Base-by-base conservation (phyloP, 1,139 yeast species). In the Debaryomycetaceae sp. region DNA sequence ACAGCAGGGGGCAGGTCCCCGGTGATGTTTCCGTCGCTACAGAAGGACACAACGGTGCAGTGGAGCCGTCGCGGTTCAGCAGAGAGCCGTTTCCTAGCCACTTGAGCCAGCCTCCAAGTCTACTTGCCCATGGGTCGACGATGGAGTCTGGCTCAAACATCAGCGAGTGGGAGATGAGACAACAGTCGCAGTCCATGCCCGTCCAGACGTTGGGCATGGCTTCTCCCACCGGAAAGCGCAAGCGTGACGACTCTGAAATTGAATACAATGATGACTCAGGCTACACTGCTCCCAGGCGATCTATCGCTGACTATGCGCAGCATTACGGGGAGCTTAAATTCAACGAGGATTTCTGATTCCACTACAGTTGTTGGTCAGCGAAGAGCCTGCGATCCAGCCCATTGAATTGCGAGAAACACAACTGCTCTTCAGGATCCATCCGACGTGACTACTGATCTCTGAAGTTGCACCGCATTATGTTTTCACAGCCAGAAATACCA, bases 41-140 rank as follows among this genome's bases (percentile, higher is more conserved):
- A 20, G 46, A 40, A 38, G 43, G 48, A 34, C 20, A 43, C 20
- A 42, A 45, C 27, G 42, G 43, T 40, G 42, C 50, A 36, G 5
- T 11, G 8, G 14, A 47, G 43, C 13, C n/a, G 39, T 41, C 43
- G 8, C 22, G 33, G 11, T 39, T 38, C 36, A 39, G 43, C 34
- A 70, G 89, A 55, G 76, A 75, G 4, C 83, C 85, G 0, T 62
- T 84, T 44, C 88, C 88, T 4, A 49, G 63, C 6, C 69, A 69
- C 48, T 56, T 68, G 49, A 51, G 46, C n/a, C 61, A 60, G 46
- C 78, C 77, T 6, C 78, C 78, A 3, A 54, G 67, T 2, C 65
- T 73, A 52, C 60, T 71, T 38, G 68, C 57, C 36, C 56, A 53
- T 5, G 76, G 70, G 7, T 72, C 78, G 23, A 76, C 79, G 1